Conservation (phyloP, 2,329 filamentous ascomycete genomes). For the Aspergillus bombycis region DNA sequence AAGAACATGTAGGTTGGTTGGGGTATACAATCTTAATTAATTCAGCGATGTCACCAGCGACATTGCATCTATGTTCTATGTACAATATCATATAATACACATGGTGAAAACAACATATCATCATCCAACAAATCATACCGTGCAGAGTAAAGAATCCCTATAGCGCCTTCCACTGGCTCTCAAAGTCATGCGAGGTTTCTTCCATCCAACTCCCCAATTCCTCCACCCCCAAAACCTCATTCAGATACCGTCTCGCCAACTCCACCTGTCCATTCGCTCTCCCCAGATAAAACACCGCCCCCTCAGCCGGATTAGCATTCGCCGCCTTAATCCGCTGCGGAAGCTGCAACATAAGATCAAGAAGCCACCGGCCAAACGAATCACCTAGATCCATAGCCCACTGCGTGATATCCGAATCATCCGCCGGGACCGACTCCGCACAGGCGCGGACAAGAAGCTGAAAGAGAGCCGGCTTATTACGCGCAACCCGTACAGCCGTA, state of each 20-base stretch:
- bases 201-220: slow-evolving; percentile 29
- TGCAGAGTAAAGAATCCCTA: neutral
- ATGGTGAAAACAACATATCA: neutral
- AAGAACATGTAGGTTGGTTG: slow-evolving; percentile 38
- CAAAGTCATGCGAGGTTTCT: slow-evolving; percentile 24
- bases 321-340: slow-evolving; percentile 28
- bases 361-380: slow-evolving; percentile 38
- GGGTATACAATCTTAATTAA: neutral
- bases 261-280: slow-evolving; percentile 23
- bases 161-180: neutral
- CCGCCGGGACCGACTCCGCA: slow-evolving; percentile 41
- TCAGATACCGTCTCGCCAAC: slow-evolving; percentile 27
- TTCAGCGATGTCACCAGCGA: slow-evolving; percentile 1
- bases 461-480: slow-evolving; percentile 32
- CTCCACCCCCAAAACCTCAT: slow-evolving; percentile 29
- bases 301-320: slow-evolving; percentile 15
- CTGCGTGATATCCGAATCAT: slow-evolving; percentile 39
- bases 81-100: slow-evolving; percentile 8
- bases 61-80: slow-evolving; percentile 3
- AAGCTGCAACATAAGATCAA: slow-evolving; percentile 38
- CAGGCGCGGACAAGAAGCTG: slow-evolving; percentile 40
- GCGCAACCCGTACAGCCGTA: slow-evolving; percentile 31
- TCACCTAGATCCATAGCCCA: slow-evolving; percentile 37
- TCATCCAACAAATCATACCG: neutral
- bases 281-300: slow-evolving; percentile 32